Evolutionary conservation across 1,284 basidiomycete species (phyloP), one percentile per base, ranked within the genome.

Genomic region (Cutaneotrichosporon sp.): DNA sequence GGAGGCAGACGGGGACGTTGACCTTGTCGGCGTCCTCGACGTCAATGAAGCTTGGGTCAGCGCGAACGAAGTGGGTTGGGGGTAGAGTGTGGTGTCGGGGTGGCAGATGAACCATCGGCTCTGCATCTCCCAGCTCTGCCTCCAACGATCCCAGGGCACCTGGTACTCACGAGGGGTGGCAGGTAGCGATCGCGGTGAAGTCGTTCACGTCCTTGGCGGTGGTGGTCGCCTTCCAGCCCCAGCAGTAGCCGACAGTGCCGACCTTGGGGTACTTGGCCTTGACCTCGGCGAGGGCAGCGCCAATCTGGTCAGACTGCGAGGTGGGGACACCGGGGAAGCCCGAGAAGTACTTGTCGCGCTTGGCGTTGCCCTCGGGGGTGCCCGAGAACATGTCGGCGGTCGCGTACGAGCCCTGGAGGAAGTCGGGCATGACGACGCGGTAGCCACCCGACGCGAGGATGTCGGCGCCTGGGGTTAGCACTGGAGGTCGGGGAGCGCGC

Each of bases 341-440:
- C 38, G 60, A 49, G 64, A 80, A 77, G 62, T 71, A 80, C 14
- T 58, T 56, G 22, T 69, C 63, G 24, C 64, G 67, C 45, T 64
- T 65, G 33, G 68, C 62, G 56, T 72, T 67, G 66, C 67, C 71
- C 45, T 64, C 68, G 50, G 31, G 31, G 45, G 51, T 25, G 43
- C 55, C 56, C 62, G 51, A 63, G 68, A 81, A 82, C 64, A 71
- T 68, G 22, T 74, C 73, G 24, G 71, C 62, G 8, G 75, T 73
- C 66, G 76, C 76, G 29, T 75, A 75, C 47, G 76, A 67, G 55
- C 79, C 79, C 24, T 73, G 64, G 59, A 82, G 72, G 66, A 81
- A 79, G 69, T 83, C 81, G 51, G 81, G 81, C 74, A 82, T 79
- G 59, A 78, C 67, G n/a, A 82, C 77, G 59, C 73, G 72, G 62